Conservation (phyloP, 176 grass and related monocot genomes). For the Rhynchospora pubera region DNA sequence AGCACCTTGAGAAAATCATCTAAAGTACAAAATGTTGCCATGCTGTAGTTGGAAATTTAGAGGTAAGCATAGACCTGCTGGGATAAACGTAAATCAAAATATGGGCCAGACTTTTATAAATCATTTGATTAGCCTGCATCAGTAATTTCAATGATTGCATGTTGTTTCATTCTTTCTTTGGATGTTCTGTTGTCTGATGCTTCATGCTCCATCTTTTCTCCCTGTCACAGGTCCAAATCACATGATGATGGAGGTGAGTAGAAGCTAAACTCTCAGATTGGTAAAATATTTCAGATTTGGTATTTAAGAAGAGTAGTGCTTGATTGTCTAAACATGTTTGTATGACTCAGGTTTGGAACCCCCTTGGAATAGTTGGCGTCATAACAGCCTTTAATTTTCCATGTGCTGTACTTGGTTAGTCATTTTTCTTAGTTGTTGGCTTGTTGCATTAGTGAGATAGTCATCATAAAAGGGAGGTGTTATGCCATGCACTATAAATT, state of each 20-base stretch:
- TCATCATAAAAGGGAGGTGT: background rate
- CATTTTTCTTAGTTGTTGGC: conserved; percentile 16
- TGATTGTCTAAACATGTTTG: conserved; percentile 17
- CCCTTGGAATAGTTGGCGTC: conserved; percentile 94
- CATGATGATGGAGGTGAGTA: conserved; percentile 97
- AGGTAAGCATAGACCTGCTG: background rate
- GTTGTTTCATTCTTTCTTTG: background rate
- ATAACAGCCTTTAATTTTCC: conserved; percentile 99
- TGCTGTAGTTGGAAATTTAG: background rate
- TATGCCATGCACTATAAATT: background rate
- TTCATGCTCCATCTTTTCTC: background rate
- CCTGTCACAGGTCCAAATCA: conserved; percentile 80
- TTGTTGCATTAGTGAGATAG: background rate
- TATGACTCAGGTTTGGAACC: conserved; percentile 88
- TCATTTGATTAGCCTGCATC: background rate
- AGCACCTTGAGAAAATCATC: background rate
- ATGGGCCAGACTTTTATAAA: background rate
- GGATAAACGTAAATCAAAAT: background rate
- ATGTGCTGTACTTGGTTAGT: conserved; percentile 84
- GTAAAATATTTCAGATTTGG: conserved; percentile 3
- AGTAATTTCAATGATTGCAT: background rate
- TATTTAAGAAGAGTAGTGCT: conserved; percentile 6
- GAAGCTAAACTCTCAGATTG: background rate
- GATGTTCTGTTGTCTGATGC: conserved; percentile 6
- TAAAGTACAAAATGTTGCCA: background rate